phyloP scores from a whole-genome alignment of 1,284 basidiomycete genomes.

The Mycena sp. region DNA sequence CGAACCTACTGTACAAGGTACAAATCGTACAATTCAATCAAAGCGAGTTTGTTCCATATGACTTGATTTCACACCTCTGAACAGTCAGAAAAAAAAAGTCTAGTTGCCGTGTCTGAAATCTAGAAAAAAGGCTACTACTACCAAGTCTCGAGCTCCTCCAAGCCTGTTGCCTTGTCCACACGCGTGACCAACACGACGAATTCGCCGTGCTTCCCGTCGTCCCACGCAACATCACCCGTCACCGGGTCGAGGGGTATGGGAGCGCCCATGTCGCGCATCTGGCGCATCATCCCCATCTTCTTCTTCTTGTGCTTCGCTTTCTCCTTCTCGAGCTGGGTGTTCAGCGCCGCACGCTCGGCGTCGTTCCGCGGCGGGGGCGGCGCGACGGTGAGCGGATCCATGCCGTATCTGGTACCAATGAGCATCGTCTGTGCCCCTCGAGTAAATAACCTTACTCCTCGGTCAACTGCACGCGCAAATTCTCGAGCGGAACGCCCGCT shows the following conservation, averaged over 20 bases:
- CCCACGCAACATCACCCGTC: slow-evolving; percentile 7
- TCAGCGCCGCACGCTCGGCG: background rate
- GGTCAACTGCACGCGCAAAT: slow-evolving; percentile 1
- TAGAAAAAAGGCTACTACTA: background rate
- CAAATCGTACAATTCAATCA: no score
- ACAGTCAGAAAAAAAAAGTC: no score
- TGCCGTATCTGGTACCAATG: slow-evolving; percentile 3
- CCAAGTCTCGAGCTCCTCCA: slow-evolving; percentile 16
- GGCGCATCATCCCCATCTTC: background rate
- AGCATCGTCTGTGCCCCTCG: background rate
- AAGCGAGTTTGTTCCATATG: no score
- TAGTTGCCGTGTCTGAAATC: no score
- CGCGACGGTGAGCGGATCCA: slow-evolving; percentile 10
- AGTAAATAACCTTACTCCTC: background rate
- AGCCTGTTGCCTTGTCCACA: slow-evolving; percentile 14
- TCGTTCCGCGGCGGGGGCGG: slow-evolving; percentile 4
- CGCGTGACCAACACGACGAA: slow-evolving; percentile 18
- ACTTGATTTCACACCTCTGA: no score
- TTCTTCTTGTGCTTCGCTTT: background rate
- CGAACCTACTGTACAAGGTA: no score
- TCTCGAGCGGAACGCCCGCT: slow-evolving; percentile 12
- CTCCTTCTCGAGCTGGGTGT: background rate
- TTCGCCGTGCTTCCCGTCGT: slow-evolving; percentile 4
- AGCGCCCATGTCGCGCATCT: slow-evolving; percentile 1
- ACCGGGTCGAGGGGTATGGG: slow-evolving; percentile 1